Evolutionary conservation across 2,329 filamentous ascomycete genomes (phyloP), one percentile per base, ranked within the genome.

Genomic region (Penicillium sp.): DNA sequence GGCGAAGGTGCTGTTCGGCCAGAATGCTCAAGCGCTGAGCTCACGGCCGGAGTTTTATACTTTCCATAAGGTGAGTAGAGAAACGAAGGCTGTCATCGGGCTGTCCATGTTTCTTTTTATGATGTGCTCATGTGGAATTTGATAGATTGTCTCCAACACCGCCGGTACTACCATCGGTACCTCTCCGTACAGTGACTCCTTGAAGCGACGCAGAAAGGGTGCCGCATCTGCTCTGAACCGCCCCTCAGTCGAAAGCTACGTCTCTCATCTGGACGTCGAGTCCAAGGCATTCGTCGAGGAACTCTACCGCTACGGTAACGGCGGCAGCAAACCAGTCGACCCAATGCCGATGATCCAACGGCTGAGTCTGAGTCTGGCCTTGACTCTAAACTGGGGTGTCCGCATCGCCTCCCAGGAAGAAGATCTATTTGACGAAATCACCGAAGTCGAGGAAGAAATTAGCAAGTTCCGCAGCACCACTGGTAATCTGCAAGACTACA

Each of bases 401-500:
- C 81, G 87, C 0, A 82, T 89, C 71, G 79, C 78, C 13, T 84
- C 81, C 16, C 81, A 86, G 55, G 78, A 87, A 0, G 85, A 88
- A 62, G 79, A 83, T 27, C 77, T 92, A 16, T 82, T 93, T 11
- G 80, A 85, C 11, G 90, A 93, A 68, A 92, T 94, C 60, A 86
- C 87, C 0, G 80, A 87, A 46, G 89, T 93, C 2, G 90, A 92
- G 70, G 83, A 89, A 24, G 86, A 86, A 33, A 87, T 94, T 49
- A 88, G 86, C 55, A 88, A 88, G 62, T 87, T 92, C 63, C 79
- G 90, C 47, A 89, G 85, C n/a, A 92, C 89, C 1, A 90, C 87
- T 52, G 90, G 91, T 68, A 93, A 93, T 68, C 88, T 89, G 81
- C 88, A 91, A 67, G 90, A 94, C 69, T 92, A 93, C 63, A 84